phyloP scores from a whole-genome alignment of 495 filamentous ascomycete genomes.

The Letharia lupina region DNA sequence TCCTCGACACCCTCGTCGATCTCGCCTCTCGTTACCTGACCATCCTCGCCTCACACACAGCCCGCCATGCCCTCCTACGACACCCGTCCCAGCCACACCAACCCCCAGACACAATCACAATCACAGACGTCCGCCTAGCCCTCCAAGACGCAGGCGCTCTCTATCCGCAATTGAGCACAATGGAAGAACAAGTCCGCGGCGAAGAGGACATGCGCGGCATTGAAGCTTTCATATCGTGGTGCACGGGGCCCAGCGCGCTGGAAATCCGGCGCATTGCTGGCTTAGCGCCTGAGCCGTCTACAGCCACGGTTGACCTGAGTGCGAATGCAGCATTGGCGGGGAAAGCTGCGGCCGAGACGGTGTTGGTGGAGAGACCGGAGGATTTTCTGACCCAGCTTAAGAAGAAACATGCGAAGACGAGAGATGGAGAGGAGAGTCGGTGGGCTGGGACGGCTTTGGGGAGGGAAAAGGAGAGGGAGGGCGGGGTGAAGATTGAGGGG shows the following conservation, averaged over 20 bases:
- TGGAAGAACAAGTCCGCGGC: constrained; percentile 50
- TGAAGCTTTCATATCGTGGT: constrained; percentile 66
- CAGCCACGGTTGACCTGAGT: not conserved
- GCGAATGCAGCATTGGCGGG: not conserved
- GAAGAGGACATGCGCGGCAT: constrained; percentile 68
- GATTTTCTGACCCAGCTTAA: constrained; percentile 71
- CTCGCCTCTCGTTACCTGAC: constrained; percentile 65
- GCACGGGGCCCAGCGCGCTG: constrained; percentile 52
- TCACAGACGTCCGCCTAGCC: constrained; percentile 77
- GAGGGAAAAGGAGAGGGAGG: constrained; percentile 51
- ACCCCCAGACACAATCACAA: constrained; percentile 24
- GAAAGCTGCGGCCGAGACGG: constrained; percentile 29
- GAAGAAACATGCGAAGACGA: constrained; percentile 73
- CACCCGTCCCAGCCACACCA: constrained; percentile 8
- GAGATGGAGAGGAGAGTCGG: constrained; percentile 60
- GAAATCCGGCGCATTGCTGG: constrained; percentile 68
- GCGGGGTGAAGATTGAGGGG: constrained; percentile 62
- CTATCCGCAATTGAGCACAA: constrained; percentile 48
- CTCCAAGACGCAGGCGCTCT: constrained; percentile 67
- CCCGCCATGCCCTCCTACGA: constrained; percentile 43
- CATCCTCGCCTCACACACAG: constrained; percentile 56
- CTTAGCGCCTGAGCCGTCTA: constrained; percentile 35
- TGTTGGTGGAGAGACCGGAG: constrained; percentile 32
- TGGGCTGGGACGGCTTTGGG: constrained; percentile 75
- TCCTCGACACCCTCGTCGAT: constrained; percentile 70